A percentile compares a stretch with the other conserved stretches of the same genome.
Conservation (phyloP, 2,329 filamentous ascomycete genomes). For the Aschersonia sp. region DNA sequence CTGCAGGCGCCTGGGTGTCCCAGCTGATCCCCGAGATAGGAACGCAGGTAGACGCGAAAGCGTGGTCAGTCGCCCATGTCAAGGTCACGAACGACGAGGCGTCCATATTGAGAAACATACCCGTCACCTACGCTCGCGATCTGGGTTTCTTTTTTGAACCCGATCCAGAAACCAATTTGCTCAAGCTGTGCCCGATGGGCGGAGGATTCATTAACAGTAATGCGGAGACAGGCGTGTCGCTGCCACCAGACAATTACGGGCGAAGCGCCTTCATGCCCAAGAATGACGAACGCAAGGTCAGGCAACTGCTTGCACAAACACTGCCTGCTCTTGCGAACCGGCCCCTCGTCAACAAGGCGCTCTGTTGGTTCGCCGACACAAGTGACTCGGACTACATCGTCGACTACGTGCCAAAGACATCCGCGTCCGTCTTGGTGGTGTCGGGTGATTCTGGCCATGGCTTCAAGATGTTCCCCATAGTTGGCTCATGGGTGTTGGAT, state of each 20-base stretch:
- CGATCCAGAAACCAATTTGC: conserved; percentile 37
- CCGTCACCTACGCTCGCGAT: conserved; percentile 45
- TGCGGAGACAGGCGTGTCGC: conserved; percentile 18
- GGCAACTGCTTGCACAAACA: conserved; percentile 33
- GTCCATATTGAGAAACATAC: conserved; percentile 37
- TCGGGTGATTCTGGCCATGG: conserved; percentile 47
- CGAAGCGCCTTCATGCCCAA: conserved; percentile 34
- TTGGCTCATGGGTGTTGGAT: conserved; percentile 38
- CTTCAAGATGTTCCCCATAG: conserved; percentile 48
- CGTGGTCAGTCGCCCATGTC: conserved; percentile 45
- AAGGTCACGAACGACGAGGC: conserved; percentile 40
- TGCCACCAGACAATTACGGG: conserved; percentile 14
- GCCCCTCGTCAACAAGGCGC: conserved; percentile 37
- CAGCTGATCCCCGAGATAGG: conserved; percentile 33
- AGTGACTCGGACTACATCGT: conserved; percentile 45
- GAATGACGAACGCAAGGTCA: conserved; percentile 36
- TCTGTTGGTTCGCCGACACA: conserved; percentile 54
- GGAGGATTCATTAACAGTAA: conserved; percentile 37
- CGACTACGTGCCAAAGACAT: conserved; percentile 38
- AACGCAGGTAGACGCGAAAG: conserved; percentile 36
- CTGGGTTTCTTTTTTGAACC: conserved; percentile 54
- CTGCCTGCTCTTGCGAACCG: conserved; percentile 37
- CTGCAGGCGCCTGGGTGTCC: conserved; percentile 34
- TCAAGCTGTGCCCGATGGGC: conserved; percentile 47
- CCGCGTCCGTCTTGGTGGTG: conserved; percentile 29